phyloP scores from a whole-genome alignment of 495 filamentous ascomycete species.

The Staphylotrichum longicolle region DNA sequence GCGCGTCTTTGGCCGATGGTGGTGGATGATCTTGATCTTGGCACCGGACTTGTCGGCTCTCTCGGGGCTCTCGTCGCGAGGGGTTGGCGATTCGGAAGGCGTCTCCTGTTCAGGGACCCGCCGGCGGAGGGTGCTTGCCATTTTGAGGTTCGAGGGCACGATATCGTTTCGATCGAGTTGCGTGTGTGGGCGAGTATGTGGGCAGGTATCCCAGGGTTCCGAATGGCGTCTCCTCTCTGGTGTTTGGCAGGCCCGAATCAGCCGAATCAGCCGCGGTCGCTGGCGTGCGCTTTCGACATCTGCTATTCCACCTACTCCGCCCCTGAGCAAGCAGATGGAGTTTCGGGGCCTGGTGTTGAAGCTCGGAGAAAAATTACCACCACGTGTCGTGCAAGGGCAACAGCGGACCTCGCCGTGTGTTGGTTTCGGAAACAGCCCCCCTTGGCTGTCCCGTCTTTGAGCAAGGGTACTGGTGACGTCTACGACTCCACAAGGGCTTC shows the following conservation, averaged over 20 bases:
- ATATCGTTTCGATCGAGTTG: neutral
- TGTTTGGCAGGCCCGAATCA: neutral
- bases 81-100: slow-evolving; percentile 34
- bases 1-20: slow-evolving; percentile 44
- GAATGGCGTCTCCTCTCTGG: too few relatives aligned
- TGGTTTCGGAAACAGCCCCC: too few relatives aligned
- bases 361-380: neutral
- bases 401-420: neutral
- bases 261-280: neutral
- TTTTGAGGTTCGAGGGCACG: slow-evolving; percentile 14
- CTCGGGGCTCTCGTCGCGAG: slow-evolving; percentile 45
- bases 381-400: neutral
- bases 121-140: slow-evolving; percentile 52
- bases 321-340: neutral
- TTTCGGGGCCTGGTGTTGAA: neutral
- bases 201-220: too few relatives aligned
- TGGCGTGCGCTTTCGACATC: neutral
- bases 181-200: neutral
- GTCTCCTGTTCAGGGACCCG: slow-evolving; percentile 39
- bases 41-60: slow-evolving; percentile 43
- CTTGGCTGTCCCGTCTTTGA: too few relatives aligned
- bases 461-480: neutral
- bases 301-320: neutral
- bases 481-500: neutral
- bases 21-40: slow-evolving; percentile 45